A percentile compares a stretch with the other conserved stretches of the same genome.
Conservation (phyloP, 805 yeast genomes). For the Candida anglica region DNA sequence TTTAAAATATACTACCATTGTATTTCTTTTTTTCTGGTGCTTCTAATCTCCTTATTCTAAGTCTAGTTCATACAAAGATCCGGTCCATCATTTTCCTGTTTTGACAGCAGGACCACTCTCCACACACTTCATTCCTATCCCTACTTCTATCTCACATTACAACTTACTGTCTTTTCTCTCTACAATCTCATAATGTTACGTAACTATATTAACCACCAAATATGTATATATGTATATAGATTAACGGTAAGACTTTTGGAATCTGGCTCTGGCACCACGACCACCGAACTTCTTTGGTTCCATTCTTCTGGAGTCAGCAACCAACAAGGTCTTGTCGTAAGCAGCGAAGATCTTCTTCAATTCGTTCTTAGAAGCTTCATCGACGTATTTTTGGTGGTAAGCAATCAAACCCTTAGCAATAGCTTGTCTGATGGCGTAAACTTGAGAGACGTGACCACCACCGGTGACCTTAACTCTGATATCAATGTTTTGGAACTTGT, state of each 20-base stretch:
- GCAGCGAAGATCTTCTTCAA: constrained; percentile 95
- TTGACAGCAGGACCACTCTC: no score
- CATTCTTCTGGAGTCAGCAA: constrained; percentile 99
- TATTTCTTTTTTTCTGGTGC: no score
- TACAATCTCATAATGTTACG: constrained; percentile 2
- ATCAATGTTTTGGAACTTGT: constrained; percentile 97
- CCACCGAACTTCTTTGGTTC: constrained; percentile 99
- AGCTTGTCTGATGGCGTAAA: constrained; percentile 99
- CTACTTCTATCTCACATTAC: no score
- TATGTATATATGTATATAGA: constrained; percentile 12
- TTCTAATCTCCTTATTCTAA: no score
- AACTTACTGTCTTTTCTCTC: no score
- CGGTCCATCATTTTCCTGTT: no score
- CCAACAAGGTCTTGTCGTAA: constrained; percentile 99
- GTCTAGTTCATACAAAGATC: no score
- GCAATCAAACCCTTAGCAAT: constrained; percentile 99
- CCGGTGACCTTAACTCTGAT: constrained; percentile 99
- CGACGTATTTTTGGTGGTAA: constrained; percentile 98
- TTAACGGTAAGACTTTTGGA: constrained; percentile 99
- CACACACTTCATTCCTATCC: no score
- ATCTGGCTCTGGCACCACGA: constrained; percentile 99
- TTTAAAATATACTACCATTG: no score
- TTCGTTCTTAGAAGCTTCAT: constrained; percentile 99
- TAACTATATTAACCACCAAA: constrained; percentile 3
- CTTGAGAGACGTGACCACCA: constrained; percentile 99